Base-by-base conservation (phyloP, 2,329 filamentous ascomycete species). In the Pseudocercospora crystallina region DNA sequence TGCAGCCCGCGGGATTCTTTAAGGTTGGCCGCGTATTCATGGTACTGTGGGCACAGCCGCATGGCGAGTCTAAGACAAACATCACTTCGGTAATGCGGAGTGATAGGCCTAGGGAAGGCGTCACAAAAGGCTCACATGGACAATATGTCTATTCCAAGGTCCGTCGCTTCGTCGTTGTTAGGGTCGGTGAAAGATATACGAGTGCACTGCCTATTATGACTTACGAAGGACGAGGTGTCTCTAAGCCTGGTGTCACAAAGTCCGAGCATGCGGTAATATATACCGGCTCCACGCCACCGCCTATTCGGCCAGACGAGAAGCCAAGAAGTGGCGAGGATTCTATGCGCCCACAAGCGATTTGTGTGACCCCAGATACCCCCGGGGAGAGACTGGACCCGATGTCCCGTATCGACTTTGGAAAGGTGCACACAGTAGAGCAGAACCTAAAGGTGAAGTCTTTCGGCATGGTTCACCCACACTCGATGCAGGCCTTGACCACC, bases 261-360 rank as follows among this genome's bases (percentile, higher is more conserved):
- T 49, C 51, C 5, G 61, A 67, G 5, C 63, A 67, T 42, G 54
- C 50, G 9, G 57, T 67, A 35, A 63, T 65, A 12, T 54, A 63
- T 32, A 62, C 64, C 1, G 43, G 52, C 9, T 33, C 10, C 2
- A 3, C 36, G 1, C 36, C 58, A 9, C 55, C 57, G 4, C 2
- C 31, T 1, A 46, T 44, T 1, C 8, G 26, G 8, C 8, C 8
- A 5, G 37, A 10, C 2, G 61, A 64, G 26, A 3, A 1, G 8
- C 51, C 56, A 8, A 10, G 2, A 5, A 9, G 33, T 3, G 56
- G 50, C 15, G 57, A 61, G 32, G 15, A 13, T 2, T 5, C 9
- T 0, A 63, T 64, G 58, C 10, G 49, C 8, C 36, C 52, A 1
- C 15, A 20, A 9, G 5, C 60, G 4, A 64, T 66, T 13, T 51